A percentile compares a stretch with the other conserved stretches of the same genome.
These are phyloP conservation scores for Moniliella sp. DNA, from an alignment of 1,284 basidiomycete species.

Conservation along the genomic window DNA sequence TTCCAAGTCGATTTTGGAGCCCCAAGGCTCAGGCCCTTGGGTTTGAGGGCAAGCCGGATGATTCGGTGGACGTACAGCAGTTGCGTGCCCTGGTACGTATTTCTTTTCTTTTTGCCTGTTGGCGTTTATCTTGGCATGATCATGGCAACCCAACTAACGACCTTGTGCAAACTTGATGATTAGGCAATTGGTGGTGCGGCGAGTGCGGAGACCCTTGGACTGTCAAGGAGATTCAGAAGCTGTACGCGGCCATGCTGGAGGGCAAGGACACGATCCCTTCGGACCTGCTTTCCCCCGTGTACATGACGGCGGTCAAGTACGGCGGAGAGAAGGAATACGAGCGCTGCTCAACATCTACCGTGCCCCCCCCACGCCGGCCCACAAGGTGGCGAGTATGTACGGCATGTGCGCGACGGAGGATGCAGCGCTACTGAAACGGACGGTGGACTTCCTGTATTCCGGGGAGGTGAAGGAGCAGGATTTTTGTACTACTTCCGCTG, in stretches of 20 bases:
- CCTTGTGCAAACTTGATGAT: no score
- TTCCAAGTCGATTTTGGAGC: conserved; percentile 44
- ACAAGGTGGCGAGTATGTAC: conserved; percentile 32
- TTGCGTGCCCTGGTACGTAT: conserved; percentile 46
- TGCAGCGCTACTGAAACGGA: conserved; percentile 22
- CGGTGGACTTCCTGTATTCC: conserved; percentile 21
- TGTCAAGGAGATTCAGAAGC: conserved; percentile 44
- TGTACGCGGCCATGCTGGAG: conserved; percentile 53
- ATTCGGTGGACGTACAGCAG: conserved; percentile 51
- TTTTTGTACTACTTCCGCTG: conserved; percentile 28
- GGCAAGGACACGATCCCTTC: conserved; percentile 60
- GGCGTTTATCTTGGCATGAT: conserved; percentile 47
- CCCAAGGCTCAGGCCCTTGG: conserved; percentile 61
- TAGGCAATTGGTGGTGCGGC: no score
- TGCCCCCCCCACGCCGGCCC: conserved; percentile 40
- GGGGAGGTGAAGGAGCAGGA: conserved; percentile 34
- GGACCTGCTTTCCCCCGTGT: conserved; percentile 23
- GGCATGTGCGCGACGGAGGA: conserved; percentile 28
- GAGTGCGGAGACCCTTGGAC: conserved; percentile 22
- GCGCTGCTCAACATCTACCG: conserved; percentile 45
- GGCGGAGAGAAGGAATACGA: conserved; percentile 56
- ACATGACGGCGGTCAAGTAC: conserved; percentile 42
- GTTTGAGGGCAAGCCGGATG: conserved; percentile 50
- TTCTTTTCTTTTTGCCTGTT: conserved; percentile 38
- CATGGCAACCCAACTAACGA: no score